Percentiles rank a stretch among this genome's conserved stretches.
These are phyloP conservation scores for Aspergillus calidoustus DNA, from an alignment of 2,329 filamentous ascomycete species.

Conservation along the genomic window DNA sequence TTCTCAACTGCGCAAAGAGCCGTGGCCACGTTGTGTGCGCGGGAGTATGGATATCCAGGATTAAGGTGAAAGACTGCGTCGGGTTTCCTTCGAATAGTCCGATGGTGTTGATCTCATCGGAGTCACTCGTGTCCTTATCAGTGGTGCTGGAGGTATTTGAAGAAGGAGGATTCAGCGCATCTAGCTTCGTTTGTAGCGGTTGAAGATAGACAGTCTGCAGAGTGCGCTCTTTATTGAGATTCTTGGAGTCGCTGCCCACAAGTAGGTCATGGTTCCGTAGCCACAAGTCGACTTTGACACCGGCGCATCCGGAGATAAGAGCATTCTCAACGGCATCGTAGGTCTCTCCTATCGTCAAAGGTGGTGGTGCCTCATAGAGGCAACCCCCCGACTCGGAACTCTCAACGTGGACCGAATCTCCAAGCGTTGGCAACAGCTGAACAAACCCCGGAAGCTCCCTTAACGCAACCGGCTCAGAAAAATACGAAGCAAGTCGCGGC, in stretches of 20 bases:
- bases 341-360: conserved; percentile 23
- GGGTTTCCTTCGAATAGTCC: conserved; percentile 21
- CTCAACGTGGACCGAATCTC: conserved; percentile 18
- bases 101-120: background rate
- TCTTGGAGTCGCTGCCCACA: conserved; percentile 22
- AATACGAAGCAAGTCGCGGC: conserved; percentile 25
- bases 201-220: conserved; percentile 30
- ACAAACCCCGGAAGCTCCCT: conserved; percentile 12
- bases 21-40: conserved; percentile 22
- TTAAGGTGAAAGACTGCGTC: conserved; percentile 27
- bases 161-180: conserved; percentile 15
- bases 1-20: conserved; percentile 26
- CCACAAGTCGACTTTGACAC: conserved; percentile 33
- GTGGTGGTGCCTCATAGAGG: conserved; percentile 27
- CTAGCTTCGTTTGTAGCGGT: conserved; percentile 26
- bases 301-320: conserved; percentile 31
- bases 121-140: background rate
- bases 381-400: conserved; percentile 19
- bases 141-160: background rate
- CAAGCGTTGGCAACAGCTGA: conserved; percentile 16
- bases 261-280: conserved; percentile 29
- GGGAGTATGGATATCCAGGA: conserved; percentile 30
- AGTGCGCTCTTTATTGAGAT: conserved; percentile 21
- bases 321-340: conserved; percentile 29
- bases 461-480: conserved; percentile 18